Conservation (phyloP, 2,329 filamentous ascomycete genomes). For the Apiospora phragmitis region DNA sequence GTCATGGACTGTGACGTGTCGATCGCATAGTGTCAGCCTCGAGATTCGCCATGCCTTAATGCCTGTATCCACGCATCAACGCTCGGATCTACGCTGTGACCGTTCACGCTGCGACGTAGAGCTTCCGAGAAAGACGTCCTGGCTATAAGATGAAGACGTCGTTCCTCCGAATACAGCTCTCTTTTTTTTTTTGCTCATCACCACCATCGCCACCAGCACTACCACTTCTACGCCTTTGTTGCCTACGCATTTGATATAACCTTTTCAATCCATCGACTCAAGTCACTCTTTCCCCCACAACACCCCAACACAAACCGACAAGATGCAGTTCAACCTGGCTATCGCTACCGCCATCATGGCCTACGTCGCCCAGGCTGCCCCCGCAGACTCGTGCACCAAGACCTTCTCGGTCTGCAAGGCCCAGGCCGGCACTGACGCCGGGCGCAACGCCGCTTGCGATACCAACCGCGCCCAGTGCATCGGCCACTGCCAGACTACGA, state of each 20-base stretch:
- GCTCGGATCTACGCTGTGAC: no score
- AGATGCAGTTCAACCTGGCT: constrained; percentile 2
- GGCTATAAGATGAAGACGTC: background rate
- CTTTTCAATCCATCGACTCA: background rate
- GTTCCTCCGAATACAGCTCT: background rate
- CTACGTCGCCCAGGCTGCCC: background rate
- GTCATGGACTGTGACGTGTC: background rate
- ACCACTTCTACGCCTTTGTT: background rate
- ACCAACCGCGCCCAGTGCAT: background rate
- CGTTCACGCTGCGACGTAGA: background rate
- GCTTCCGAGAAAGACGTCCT: background rate
- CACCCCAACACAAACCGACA: background rate
- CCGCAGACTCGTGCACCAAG: background rate
- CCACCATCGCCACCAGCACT: no score
- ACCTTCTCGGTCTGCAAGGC: background rate
- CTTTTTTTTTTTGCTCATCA: background rate
- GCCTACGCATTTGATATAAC: background rate
- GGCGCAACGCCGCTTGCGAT: background rate
- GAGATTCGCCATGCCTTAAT: background rate
- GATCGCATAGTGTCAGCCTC: background rate
- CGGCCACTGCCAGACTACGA: background rate
- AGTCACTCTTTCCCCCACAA: background rate
- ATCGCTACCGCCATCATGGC: background rate
- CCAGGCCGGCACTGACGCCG: background rate
- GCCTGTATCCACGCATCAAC: no score